Evolutionary conservation across 441 rosid genomes (phyloP), one percentile per base, ranked within the genome.

Genomic region (Kokia cookei): DNA sequence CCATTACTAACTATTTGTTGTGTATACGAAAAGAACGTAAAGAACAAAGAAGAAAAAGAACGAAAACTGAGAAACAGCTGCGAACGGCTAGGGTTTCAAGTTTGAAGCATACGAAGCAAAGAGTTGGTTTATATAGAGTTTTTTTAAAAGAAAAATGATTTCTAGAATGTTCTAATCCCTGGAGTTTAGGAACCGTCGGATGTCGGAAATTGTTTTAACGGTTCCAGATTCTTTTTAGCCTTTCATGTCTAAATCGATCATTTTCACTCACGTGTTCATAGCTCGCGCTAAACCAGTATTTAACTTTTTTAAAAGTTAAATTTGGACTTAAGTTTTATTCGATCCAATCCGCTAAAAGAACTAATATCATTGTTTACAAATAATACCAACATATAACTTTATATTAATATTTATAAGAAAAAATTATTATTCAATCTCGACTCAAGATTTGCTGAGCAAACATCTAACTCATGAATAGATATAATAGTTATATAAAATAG

Each of bases 131-230:
- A 66, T 82, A 85, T 85, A 85, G 80, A 65, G 37, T 2, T 59
- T 59, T 78, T 35, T 13, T 1, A 51, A n/a, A 17, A 22, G 42
- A 7, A 37, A 37, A 37, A 40, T 5, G 27, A 64, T 12, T 82
- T 82, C 84, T 42, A 84, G 85, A 84, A 84, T 75, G 85, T 82
- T 84, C 87, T 69, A 65, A 35, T 15, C 37, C 69, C 50, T 59
- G 29, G 45, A 27, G 35, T 14, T 24, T 24, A 27, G 45, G 42
- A 12, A 53, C 87, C 84, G 78, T 76, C 69, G 51, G 81, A 84
- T 77, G 37, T 24, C 11, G 43, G 9, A 22, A 50, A 66, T 58
- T 35, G 3, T 4, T 62, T 73, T 69, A 50, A 82, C 81, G 81
- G 87, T 69, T 35, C 12, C 24, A 0, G 76, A 37, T 37, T 9